Percentiles rank a stretch among this genome's conserved stretches.
Conservation (phyloP, 2,329 filamentous ascomycete species). For the Fusarium globosum region DNA sequence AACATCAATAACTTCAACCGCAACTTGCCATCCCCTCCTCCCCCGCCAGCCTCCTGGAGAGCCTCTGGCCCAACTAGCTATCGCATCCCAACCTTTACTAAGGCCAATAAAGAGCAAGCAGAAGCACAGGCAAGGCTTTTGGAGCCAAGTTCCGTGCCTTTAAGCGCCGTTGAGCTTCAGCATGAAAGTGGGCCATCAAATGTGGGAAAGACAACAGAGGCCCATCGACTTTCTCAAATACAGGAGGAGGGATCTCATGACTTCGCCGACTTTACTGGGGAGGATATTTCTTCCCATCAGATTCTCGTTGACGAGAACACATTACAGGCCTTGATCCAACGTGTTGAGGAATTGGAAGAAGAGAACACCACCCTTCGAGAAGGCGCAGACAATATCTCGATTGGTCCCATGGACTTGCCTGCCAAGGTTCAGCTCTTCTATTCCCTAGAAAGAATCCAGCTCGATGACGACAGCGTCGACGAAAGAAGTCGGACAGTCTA, state of each 20-base stretch:
- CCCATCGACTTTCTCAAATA: not conserved
- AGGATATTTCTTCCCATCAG: not conserved
- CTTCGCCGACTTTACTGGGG: accelerated
- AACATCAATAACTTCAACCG: no score
- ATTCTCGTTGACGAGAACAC: not conserved
- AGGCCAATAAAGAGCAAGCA: not conserved
- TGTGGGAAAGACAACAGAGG: accelerated
- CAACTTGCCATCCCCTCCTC: no score
- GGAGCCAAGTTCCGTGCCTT: not conserved
- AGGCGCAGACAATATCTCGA: not conserved
- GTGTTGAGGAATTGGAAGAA: not conserved
- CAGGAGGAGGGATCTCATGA: not conserved
- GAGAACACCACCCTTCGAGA: not conserved
- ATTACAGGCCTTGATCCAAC: not conserved
- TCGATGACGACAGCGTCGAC: accelerated
- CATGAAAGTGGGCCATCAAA: not conserved
- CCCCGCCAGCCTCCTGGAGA: no score
- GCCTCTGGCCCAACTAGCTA: not conserved
- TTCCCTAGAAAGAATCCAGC: not conserved
- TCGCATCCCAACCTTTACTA: not conserved
- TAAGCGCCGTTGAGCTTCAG: not conserved
- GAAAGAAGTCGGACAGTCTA: not conserved
- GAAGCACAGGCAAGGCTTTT: not conserved
- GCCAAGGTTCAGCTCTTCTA: not conserved
- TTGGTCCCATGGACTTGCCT: not conserved